A percentile compares a stretch with the other conserved stretches of the same genome.
These are phyloP conservation scores for Tritrichomonas musculus DNA, from an alignment of 208 protist species.

Conservation along the genomic window DNA sequence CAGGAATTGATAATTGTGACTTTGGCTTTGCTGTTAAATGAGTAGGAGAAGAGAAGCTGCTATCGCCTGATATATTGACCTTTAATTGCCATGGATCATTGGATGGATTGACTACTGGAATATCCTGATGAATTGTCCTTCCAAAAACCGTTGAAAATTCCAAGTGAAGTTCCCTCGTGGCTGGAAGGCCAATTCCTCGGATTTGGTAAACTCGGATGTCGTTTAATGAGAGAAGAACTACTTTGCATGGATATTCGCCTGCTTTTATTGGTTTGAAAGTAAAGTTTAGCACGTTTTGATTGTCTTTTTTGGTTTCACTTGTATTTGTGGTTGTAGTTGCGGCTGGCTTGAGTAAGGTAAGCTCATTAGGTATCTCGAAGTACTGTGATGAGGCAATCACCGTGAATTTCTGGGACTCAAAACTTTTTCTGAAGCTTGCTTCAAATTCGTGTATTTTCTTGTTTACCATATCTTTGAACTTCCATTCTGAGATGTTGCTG, in stretches of 20 bases:
- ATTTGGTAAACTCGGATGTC: background rate
- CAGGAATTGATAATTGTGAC: background rate
- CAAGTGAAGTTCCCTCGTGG: background rate
- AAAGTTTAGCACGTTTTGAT: background rate
- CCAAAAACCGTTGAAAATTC: background rate
- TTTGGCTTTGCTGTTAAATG: background rate
- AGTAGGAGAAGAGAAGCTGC: background rate
- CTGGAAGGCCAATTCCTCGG: background rate
- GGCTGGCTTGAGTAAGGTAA: no score
- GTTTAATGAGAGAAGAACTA: background rate
- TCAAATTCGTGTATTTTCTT: background rate
- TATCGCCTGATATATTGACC: background rate
- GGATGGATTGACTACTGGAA: background rate
- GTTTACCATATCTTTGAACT: background rate
- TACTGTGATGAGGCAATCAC: background rate
- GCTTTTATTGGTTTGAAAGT: conserved; percentile 28
- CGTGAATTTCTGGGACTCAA: background rate
- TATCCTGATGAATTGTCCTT: background rate
- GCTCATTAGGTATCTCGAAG: background rate
- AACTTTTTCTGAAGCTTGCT: background rate
- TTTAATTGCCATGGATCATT: background rate
- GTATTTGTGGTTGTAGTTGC: background rate
- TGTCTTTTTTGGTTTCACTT: background rate
- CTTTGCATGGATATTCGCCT: conserved; percentile 33
- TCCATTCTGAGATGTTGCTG: background rate